Evolutionary conservation across 2,329 filamentous ascomycete species (phyloP).

Genomic region (Epichloe scottii): DNA sequence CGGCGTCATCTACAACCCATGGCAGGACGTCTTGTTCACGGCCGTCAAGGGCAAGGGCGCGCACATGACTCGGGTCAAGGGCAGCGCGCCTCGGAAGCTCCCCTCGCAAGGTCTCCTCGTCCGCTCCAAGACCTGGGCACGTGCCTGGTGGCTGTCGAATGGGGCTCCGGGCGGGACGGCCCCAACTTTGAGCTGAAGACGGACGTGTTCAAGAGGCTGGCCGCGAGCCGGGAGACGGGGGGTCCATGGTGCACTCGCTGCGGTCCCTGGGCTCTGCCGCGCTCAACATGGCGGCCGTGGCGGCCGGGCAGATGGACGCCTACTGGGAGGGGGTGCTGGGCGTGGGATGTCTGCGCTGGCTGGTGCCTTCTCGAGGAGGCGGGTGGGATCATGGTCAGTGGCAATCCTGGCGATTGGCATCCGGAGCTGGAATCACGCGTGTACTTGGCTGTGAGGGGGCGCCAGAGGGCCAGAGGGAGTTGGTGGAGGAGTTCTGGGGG

Average conservation of each 20-base stretch:
- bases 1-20: slow-evolving; percentile 73
- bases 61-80: slow-evolving; percentile 37
- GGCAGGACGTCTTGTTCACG: slow-evolving; percentile 55
- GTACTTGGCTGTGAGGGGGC: slow-evolving; percentile 51
- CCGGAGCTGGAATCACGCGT: slow-evolving; percentile 43
- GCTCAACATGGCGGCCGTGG: slow-evolving; percentile 61
- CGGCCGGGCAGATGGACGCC: slow-evolving; percentile 55
- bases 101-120: slow-evolving; percentile 33
- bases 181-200: slow-evolving; percentile 59
- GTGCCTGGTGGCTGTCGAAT: slow-evolving; percentile 59
- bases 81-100: slow-evolving; percentile 23
- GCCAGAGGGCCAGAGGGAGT: slow-evolving; percentile 44
- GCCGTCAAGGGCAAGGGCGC: slow-evolving; percentile 57
- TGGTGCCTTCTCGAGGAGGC: slow-evolving; percentile 68
- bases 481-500: slow-evolving; percentile 53
- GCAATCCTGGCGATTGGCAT: slow-evolving; percentile 64
- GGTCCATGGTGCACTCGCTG: slow-evolving; percentile 65
- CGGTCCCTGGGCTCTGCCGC: slow-evolving; percentile 62
- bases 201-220: slow-evolving; percentile 50
- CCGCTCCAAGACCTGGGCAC: slow-evolving; percentile 47
- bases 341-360: slow-evolving; percentile 74
- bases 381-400: slow-evolving; percentile 59
- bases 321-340: slow-evolving; percentile 83
- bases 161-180: slow-evolving; percentile 57
- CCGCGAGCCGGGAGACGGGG: slow-evolving; percentile 47